Evolutionary conservation across 352 stramenopile species (phyloP).

Genomic region (Phytophthora palmivora): DNA sequence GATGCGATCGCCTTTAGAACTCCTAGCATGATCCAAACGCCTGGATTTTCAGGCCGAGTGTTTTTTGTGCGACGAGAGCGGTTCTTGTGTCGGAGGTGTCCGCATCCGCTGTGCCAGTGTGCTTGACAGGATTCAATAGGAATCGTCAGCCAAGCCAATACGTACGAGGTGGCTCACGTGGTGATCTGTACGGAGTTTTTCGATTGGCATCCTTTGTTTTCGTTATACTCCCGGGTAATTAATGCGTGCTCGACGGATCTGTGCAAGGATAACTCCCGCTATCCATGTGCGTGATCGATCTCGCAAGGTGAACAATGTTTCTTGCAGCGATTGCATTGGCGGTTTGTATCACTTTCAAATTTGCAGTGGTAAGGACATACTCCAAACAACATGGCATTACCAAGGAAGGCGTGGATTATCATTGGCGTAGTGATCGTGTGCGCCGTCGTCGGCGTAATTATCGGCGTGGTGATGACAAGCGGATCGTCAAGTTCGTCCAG

Average conservation of each 20-base stretch:
- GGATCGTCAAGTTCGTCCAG: slow-evolving; percentile 27
- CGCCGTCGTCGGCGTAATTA: slow-evolving; percentile 45
- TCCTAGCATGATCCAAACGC: too few species aligned
- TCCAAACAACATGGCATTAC: slow-evolving; percentile 13
- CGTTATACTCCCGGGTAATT: slow-evolving; percentile 15
- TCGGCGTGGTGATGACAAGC: slow-evolving; percentile 41
- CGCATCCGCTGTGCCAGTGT: too few species aligned
- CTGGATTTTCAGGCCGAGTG: too few species aligned
- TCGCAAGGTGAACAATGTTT: neutral
- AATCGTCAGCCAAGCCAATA: slow-evolving; percentile 7
- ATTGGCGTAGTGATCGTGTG: slow-evolving; percentile 49
- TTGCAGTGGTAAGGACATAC: slow-evolving; percentile 14
- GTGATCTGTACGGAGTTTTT: slow-evolving; percentile 14
- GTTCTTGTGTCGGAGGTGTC: too few species aligned
- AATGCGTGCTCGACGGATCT: slow-evolving; percentile 19
- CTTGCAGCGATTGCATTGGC: neutral
- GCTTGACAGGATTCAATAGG: slow-evolving; percentile 6
- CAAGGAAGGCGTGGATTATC: slow-evolving; percentile 40
- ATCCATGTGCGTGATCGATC: slow-evolving; percentile 9
- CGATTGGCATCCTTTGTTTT: slow-evolving; percentile 15
- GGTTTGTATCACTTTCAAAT: slow-evolving; percentile 19
- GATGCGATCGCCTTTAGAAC: too few species aligned
- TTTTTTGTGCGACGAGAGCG: too few species aligned
- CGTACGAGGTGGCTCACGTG: too few species aligned
- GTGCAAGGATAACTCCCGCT: slow-evolving; percentile 1